Percentiles rank a stretch among this genome's conserved stretches.
phyloP scores from a whole-genome alignment of 2,329 filamentous ascomycete species.

The Didymella glomerata region DNA sequence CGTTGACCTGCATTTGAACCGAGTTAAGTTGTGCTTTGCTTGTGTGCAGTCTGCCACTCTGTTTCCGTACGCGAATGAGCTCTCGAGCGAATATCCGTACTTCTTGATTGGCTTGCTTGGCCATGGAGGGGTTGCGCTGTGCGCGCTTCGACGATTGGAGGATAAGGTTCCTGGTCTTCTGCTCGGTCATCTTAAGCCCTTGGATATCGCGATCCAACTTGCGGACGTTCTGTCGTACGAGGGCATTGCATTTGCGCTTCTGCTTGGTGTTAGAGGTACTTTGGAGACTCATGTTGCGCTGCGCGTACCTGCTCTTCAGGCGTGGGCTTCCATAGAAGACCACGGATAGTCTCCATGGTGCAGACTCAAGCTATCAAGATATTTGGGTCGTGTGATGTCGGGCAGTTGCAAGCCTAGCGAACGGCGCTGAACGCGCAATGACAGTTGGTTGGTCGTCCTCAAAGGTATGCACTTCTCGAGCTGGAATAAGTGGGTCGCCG shows the following conservation, averaged over 20 bases:
- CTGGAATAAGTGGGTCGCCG: background rate
- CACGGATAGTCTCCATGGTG: slow-evolving; percentile 83
- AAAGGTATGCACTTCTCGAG: background rate
- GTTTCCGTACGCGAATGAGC: slow-evolving; percentile 81
- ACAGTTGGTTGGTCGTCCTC: background rate
- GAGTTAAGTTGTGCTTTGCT: slow-evolving; percentile 90
- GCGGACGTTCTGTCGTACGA: slow-evolving; percentile 89
- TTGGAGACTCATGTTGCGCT: background rate
- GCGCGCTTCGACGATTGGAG: slow-evolving; percentile 81
- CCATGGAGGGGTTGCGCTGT: slow-evolving; percentile 79
- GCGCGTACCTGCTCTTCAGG: slow-evolving; percentile 83
- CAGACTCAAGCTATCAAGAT: background rate
- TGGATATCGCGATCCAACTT: slow-evolving; percentile 94
- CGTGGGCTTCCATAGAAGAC: slow-evolving; percentile 90
- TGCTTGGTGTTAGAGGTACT: slow-evolving; percentile 52
- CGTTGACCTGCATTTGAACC: slow-evolving; percentile 97
- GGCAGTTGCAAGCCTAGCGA: background rate
- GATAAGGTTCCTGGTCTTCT: slow-evolving; percentile 79
- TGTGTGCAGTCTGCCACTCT: slow-evolving; percentile 77
- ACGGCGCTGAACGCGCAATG: slow-evolving; percentile 14
- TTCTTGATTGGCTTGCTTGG: slow-evolving; percentile 80
- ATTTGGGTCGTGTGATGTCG: background rate
- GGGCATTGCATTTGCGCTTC: slow-evolving; percentile 93
- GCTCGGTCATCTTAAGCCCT: slow-evolving; percentile 78
- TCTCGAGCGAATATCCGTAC: slow-evolving; percentile 89